Conservation (phyloP, 345 rosid genomes). For the Syzygium oleosum region DNA sequence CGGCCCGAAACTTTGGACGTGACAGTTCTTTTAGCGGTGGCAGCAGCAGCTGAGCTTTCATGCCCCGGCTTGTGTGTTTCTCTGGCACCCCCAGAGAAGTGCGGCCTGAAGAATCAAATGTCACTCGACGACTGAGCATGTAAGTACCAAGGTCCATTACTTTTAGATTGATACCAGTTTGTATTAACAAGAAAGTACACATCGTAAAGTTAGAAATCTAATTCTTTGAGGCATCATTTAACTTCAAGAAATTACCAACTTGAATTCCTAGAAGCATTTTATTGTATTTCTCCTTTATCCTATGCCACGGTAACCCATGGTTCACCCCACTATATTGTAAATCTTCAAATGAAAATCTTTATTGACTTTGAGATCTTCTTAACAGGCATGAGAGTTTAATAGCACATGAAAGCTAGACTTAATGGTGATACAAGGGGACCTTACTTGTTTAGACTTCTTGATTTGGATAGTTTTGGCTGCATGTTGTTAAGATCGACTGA, state of each 20-base stretch:
- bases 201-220: neutral
- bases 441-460: constrained; percentile 21
- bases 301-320: neutral
- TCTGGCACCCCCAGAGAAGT: neutral
- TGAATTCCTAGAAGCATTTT: neutral
- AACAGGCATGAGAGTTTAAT: neutral
- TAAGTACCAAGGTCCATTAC: neutral
- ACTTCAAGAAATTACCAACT: neutral
- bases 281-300: neutral
- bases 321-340: neutral
- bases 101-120: constrained; percentile 5
- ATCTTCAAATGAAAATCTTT: neutral
- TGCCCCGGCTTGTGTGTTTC: neutral
- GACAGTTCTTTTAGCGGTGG: neutral
- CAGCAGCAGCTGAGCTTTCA: neutral
- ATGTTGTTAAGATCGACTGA: constrained; percentile 6
- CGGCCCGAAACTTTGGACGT: neutral
- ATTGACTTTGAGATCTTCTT: neutral
- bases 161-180: neutral
- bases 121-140: neutral
- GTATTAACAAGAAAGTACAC: neutral
- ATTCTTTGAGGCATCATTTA: neutral
- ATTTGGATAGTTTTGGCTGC: constrained; percentile 12
- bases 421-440: neutral
- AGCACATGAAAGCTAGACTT: neutral